These are phyloP conservation scores for Adiantum capillusveneris DNA, from an alignment of 75 land plant species.

Conservation along the genomic window DNA sequence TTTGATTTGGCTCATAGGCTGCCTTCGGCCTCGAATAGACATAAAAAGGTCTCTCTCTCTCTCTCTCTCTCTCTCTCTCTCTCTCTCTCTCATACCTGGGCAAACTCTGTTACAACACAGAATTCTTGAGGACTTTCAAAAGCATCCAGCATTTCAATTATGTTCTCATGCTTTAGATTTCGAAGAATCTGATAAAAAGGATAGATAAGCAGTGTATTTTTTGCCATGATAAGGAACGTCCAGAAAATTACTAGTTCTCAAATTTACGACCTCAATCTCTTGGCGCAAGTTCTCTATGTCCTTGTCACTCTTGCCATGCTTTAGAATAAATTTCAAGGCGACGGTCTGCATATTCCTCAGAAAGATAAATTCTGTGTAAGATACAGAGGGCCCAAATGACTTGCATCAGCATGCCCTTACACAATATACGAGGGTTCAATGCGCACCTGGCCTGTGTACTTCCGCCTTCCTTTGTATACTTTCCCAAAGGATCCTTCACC, in stretches of 20 bases:
- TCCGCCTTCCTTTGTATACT: slow-evolving; percentile 93
- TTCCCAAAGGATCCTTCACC: slow-evolving; percentile 99
- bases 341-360: slow-evolving; percentile 56
- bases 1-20: no score
- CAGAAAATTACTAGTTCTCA: no score
- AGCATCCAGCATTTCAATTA: slow-evolving; percentile 95
- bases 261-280: slow-evolving; percentile 99
- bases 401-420: no score
- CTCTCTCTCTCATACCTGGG: slow-evolving; percentile 87
- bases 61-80: no score
- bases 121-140: slow-evolving; percentile 96
- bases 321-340: slow-evolving; percentile 93
- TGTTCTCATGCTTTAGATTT: slow-evolving; percentile 95
- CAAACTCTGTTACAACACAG: slow-evolving; percentile 98
- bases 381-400: no score
- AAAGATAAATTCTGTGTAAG: no score
- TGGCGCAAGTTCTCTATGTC: slow-evolving; percentile 89
- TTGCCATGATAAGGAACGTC: no score
- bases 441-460: slow-evolving; percentile 80
- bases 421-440: no score
- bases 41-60: no score
- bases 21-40: no score
- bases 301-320: slow-evolving; percentile 97
- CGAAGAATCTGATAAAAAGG: slow-evolving; percentile 67
- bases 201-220: no score